Evolutionary conservation across 495 filamentous ascomycete species (phyloP), one percentile per base, ranked within the genome.

Genomic region (Xylaria scruposa): DNA sequence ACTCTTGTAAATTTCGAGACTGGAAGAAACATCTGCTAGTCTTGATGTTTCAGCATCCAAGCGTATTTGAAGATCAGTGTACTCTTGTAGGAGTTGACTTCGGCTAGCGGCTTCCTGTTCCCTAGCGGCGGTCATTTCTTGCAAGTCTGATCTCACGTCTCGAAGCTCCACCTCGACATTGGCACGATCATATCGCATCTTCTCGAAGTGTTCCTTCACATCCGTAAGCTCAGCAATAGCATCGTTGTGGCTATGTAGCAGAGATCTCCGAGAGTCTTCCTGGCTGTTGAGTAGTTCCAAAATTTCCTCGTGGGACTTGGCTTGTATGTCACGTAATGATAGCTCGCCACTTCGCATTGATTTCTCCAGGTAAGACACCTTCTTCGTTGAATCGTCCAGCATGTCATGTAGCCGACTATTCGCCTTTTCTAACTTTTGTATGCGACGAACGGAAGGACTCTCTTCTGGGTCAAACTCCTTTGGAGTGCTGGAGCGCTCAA

Each of bases 221-320:
- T 97, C 93, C 19, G 90, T 85, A 40, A 98, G 88, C 68, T 98
- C 96, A 5, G 91, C 86, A 63, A 98, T 87, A 31, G 94, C 91
- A 69, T 92, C 90, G 74, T 97, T 97, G 78, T 99, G 93, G 67
- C 91, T 88, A 77, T 93, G 91, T 47, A 97, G 85, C 31, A 99
- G 81, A 6, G 91, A 91, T 70, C 91, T 90, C 53, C 96, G 88
- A 21, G 95, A 93, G 70, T 96, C 91, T 78, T 99, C 96, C 78
- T 99, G 96, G 58, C 92, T 94, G 80, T 94, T 97, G 78, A 99
- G 92, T 61, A 97, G 84, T 68, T 97, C 94, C 77, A 94, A 94
- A 38, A 99, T 89, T 78, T 99, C 96, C 76, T 98, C 96, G 70
- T 98, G 94, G 2, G 93, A 97, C 77, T 91, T 94, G 2, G 95